Evolutionary conservation across 129 eudicot species (phyloP).

Genomic region (Heracleum sosnowskyi): DNA sequence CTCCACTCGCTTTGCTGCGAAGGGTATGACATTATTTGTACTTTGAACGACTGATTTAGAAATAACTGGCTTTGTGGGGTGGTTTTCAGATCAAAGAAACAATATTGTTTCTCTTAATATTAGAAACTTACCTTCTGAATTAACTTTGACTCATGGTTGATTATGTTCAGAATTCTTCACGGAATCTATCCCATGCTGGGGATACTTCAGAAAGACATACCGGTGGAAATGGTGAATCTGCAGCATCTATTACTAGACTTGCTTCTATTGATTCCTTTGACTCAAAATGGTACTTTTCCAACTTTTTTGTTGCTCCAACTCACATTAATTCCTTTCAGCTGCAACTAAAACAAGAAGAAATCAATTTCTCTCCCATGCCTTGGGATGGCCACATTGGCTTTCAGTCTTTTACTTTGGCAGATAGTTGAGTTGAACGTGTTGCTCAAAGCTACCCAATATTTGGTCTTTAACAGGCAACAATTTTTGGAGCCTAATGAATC

Average conservation of each 20-base stretch:
- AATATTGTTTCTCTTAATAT: constrained; percentile 1
- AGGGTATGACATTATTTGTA: constrained; percentile 27
- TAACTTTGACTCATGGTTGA: constrained; percentile 37
- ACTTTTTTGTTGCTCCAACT: background rate
- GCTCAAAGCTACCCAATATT: background rate
- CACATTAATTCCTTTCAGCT: background rate
- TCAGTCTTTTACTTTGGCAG: too few species aligned
- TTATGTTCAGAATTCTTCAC: constrained; percentile 45
- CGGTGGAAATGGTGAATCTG: constrained; percentile 34
- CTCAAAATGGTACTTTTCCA: constrained; percentile 69
- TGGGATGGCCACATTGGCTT: background rate
- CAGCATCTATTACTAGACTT: constrained; percentile 71
- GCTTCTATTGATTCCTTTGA: constrained; percentile 96
- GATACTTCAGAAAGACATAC: constrained; percentile 38
- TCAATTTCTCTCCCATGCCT: background rate
- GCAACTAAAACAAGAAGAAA: background rate
- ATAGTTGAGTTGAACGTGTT: too few species aligned
- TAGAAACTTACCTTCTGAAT: constrained; percentile 11
- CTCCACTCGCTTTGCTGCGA: constrained; percentile 54
- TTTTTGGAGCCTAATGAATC: constrained; percentile 93
- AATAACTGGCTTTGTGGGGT: background rate
- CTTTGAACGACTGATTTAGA: background rate
- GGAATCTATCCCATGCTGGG: constrained; percentile 63
- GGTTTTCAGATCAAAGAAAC: background rate
- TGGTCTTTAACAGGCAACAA: constrained; percentile 58